Evolutionary conservation across 2,329 filamentous ascomycete species (phyloP).

Genomic region (Chaetomium sp.): DNA sequence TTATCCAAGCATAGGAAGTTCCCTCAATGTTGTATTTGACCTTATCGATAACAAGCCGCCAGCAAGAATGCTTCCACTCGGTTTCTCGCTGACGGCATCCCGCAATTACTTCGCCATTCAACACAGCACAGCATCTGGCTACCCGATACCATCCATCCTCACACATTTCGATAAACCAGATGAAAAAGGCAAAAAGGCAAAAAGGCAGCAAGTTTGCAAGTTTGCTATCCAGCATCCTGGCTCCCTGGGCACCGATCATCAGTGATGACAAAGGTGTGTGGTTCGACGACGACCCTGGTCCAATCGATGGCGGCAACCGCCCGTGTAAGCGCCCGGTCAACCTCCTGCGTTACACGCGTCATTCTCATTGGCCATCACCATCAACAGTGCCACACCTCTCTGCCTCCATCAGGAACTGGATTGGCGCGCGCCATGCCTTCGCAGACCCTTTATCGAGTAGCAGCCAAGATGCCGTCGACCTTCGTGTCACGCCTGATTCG

Average conservation of each 20-base stretch:
- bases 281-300: constrained; percentile 20
- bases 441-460: constrained; percentile 33
- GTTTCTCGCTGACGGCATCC: too few species aligned
- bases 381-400: constrained; percentile 19
- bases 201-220: too few species aligned
- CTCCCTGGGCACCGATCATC: background rate
- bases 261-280: constrained; percentile 18
- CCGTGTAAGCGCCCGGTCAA: constrained; percentile 35
- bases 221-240: background rate
- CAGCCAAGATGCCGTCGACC: constrained; percentile 8
- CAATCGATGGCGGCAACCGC: constrained; percentile 30
- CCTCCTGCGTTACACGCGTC: constrained; percentile 20
- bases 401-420: constrained; percentile 23
- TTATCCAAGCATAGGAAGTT: too few species aligned
- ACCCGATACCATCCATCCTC: too few species aligned
- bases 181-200: too few species aligned
- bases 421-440: constrained; percentile 38
- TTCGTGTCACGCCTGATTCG: constrained; percentile 32
- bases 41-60: too few species aligned
- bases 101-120: too few species aligned
- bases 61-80: too few species aligned
- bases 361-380: constrained; percentile 32
- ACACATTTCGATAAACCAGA: too few species aligned
- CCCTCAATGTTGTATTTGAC: too few species aligned
- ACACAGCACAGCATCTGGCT: too few species aligned